Percentiles rank a stretch among this genome's conserved stretches.
Conservation (phyloP, 139 green algal genomes). For the Coelastrella sp. region DNA sequence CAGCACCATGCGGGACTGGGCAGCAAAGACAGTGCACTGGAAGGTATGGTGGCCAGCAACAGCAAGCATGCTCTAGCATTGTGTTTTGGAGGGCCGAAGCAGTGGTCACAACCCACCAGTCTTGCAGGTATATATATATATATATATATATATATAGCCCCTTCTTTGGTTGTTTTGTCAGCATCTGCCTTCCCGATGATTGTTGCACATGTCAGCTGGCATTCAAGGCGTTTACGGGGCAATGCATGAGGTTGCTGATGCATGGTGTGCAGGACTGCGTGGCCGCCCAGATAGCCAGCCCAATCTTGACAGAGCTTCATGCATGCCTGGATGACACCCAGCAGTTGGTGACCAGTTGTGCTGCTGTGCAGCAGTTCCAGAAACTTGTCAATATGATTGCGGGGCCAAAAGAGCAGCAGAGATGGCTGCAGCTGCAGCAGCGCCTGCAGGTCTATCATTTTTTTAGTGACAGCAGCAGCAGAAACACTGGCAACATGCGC, state of each 20-base stretch:
- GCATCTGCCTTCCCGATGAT: too few species aligned
- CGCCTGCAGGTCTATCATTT: conserved; percentile 31
- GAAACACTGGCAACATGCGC: not conserved
- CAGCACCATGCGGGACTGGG: conserved; percentile 39
- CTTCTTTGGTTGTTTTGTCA: too few species aligned
- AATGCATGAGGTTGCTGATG: not conserved
- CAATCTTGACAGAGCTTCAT: conserved; percentile 50
- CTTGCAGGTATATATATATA: too few species aligned
- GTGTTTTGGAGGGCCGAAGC: not conserved
- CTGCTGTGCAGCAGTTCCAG: conserved; percentile 62
- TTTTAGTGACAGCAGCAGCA: not conserved
- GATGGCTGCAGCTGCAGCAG: conserved; percentile 50
- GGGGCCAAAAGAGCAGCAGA: conserved; percentile 50
- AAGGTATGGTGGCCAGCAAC: not conserved
- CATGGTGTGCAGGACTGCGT: conserved; percentile 59
- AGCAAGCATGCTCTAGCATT: not conserved
- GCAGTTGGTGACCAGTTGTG: conserved; percentile 48
- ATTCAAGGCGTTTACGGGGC: too few species aligned
- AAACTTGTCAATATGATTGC: conserved; percentile 55
- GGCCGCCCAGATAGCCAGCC: conserved; percentile 48
- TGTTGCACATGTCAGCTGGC: too few species aligned
- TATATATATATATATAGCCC: too few species aligned
- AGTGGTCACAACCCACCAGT: too few species aligned
- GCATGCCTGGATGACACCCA: conserved; percentile 24
- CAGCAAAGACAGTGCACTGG: conserved; percentile 28